A percentile compares a stretch with the other conserved stretches of the same genome.
Evolutionary conservation across 805 yeast genomes (phyloP).

Genomic region (Nakazawaea laoshanensis): DNA sequence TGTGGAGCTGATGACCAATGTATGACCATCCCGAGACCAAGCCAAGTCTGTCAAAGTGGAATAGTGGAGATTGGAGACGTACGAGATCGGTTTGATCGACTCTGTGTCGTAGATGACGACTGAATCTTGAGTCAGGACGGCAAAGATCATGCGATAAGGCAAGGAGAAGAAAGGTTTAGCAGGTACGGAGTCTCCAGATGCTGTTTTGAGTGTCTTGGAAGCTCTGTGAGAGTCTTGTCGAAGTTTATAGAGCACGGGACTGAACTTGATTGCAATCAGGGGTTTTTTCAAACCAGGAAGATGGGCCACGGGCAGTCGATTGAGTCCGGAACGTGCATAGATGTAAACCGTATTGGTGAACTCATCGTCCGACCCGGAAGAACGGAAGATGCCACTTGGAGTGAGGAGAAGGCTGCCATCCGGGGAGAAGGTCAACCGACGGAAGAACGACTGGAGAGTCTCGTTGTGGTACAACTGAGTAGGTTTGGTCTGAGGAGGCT

Average conservation of each 20-base stretch:
- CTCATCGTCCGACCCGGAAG: conserved; percentile 22
- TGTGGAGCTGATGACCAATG: conserved; percentile 69
- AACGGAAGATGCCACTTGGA: conserved; percentile 62
- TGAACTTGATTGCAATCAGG: conserved; percentile 74
- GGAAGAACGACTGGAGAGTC: conserved; percentile 81
- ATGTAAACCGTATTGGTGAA: conserved; percentile 67
- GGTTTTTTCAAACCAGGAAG: conserved; percentile 78
- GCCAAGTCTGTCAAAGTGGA: conserved; percentile 80
- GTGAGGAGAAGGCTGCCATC: conserved; percentile 79
- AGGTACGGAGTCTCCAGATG: not conserved
- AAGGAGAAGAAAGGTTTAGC: conserved; percentile 37
- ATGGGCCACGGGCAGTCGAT: conserved; percentile 65
- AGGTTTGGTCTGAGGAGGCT: conserved; percentile 25
- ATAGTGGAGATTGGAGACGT: conserved; percentile 75
- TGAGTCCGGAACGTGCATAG: conserved; percentile 63
- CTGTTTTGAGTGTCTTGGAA: conserved; percentile 8
- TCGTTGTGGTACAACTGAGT: conserved; percentile 70
- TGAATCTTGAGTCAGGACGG: conserved; percentile 87
- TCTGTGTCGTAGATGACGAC: conserved; percentile 79
- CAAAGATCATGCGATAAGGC: conserved; percentile 79
- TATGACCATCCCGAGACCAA: conserved; percentile 75
- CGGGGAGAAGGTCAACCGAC: conserved; percentile 80
- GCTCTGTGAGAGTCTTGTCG: conserved; percentile 5
- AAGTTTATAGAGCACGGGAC: conserved; percentile 51
- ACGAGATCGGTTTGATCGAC: conserved; percentile 56